Conservation (phyloP, 108 stramenopile genomes). For the Licmophora abbreviata region DNA sequence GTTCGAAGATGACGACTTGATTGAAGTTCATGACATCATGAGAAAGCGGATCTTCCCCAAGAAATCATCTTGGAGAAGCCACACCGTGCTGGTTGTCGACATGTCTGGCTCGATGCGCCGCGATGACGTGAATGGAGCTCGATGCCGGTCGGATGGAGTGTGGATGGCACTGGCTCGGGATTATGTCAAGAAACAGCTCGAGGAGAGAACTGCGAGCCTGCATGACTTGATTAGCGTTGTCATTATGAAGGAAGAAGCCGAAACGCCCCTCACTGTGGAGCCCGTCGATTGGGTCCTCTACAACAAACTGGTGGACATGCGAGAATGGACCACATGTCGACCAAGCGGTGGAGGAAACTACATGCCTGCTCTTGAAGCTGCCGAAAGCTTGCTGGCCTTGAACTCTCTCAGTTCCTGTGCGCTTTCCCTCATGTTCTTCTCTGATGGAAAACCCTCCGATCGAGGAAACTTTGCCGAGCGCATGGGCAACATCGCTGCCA, state of each 20-base stretch:
- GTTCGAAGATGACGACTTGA: not conserved
- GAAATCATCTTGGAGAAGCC: constrained; percentile 21
- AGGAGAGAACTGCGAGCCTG: not conserved
- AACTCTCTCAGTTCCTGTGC: constrained; percentile 31
- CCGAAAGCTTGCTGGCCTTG: constrained; percentile 15
- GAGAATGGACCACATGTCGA: constrained; percentile 10
- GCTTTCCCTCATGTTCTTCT: constrained; percentile 42
- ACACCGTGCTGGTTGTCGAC: constrained; percentile 47
- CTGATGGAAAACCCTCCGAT: constrained; percentile 53
- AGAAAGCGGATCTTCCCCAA: not conserved
- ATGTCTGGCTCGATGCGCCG: constrained; percentile 38
- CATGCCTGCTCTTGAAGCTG: constrained; percentile 31
- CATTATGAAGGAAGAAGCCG: constrained; percentile 23
- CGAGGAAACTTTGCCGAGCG: constrained; percentile 4
- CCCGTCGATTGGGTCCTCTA: constrained; percentile 29
- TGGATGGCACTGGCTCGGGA: constrained; percentile 41
- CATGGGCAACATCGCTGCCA: constrained; percentile 19
- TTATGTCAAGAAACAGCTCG: constrained; percentile 20
- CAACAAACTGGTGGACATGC: constrained; percentile 29
- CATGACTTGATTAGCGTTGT: constrained; percentile 30
- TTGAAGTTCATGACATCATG: not conserved
- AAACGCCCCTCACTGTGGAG: constrained; percentile 13
- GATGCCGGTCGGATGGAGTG: constrained; percentile 40
- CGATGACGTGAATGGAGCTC: constrained; percentile 38
- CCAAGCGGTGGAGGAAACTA: constrained; percentile 33